A percentile compares a stretch with the other conserved stretches of the same genome.
Conservation (phyloP, 2,329 filamentous ascomycete species). For the Scytalidium lignicola region DNA sequence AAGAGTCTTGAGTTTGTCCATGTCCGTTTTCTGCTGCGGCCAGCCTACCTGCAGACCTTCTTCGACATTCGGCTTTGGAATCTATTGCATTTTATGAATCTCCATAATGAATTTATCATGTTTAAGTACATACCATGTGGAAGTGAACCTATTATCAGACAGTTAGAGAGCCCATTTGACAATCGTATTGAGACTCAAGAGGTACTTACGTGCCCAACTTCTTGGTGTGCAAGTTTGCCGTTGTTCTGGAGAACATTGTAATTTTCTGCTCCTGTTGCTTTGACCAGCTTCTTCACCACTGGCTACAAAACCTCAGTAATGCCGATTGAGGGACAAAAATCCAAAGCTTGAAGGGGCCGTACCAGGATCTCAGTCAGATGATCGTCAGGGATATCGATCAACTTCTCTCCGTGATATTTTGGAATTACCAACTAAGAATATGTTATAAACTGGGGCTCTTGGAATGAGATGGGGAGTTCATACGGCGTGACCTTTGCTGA, state of each 20-base stretch:
- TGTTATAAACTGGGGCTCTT: slow-evolving; percentile 1
- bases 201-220: slow-evolving; percentile 76
- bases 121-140: slow-evolving; percentile 64
- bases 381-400: slow-evolving; percentile 89
- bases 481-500: slow-evolving; percentile 86
- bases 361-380: slow-evolving; percentile 76
- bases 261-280: slow-evolving; percentile 68
- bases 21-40: slow-evolving; percentile 71
- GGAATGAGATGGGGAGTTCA: slow-evolving; percentile 26
- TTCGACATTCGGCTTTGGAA: slow-evolving; percentile 82
- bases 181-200: not conserved
- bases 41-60: slow-evolving; percentile 79
- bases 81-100: slow-evolving; percentile 43
- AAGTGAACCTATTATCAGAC: slow-evolving; percentile 68
- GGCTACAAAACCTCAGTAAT: slow-evolving; percentile 40
- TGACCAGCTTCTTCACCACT: slow-evolving; percentile 80
- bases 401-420: slow-evolving; percentile 88
- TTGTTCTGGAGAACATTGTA: slow-evolving; percentile 99
- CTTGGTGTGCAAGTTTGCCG: slow-evolving; percentile 82
- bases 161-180: not conserved
- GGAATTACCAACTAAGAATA: slow-evolving; percentile 74
- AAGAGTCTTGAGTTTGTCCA: slow-evolving; percentile 76
- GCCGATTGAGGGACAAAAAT: not conserved
- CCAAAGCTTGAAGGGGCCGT: slow-evolving; percentile 25
- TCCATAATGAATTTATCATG: not conserved